A percentile compares a stretch with the other conserved stretches of the same genome.
Conservation (phyloP, 805 yeast genomes). For the Metschnikowia lachancei region DNA sequence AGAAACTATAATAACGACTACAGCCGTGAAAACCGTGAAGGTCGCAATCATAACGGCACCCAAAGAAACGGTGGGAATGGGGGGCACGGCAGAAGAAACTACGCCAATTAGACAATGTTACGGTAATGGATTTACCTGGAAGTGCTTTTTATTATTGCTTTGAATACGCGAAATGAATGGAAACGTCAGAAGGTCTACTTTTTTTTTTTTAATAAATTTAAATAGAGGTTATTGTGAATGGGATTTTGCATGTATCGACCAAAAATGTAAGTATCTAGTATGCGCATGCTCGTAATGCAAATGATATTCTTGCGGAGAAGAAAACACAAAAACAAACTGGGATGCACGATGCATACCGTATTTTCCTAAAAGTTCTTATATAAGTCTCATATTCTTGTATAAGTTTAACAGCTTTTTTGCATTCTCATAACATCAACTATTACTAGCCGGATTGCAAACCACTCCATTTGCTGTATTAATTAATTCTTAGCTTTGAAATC, state of each 20-base stretch:
- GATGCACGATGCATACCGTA: not conserved
- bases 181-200: not conserved
- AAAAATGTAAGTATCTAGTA: not conserved
- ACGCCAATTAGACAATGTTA: conserved; percentile 7
- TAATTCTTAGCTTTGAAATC: not conserved
- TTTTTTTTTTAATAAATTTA: conserved; percentile 1
- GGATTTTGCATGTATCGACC: not conserved
- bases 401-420: not conserved
- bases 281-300: not conserved
- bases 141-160: not conserved
- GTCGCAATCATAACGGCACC: conserved; percentile 11
- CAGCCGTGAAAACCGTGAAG: conserved; percentile 9
- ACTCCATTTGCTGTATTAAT: conserved; percentile 1
- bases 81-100: conserved; percentile 15
- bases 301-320: conserved; percentile 1
- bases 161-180: conserved; percentile 1
- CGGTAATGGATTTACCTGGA: conserved; percentile 1
- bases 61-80: conserved; percentile 20
- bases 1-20: conserved; percentile 25
- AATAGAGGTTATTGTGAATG: conserved; percentile 4
- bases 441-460: conserved; percentile 1
- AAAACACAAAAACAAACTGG: conserved; percentile 3
- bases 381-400: not conserved
- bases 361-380: not conserved
- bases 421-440: not conserved